phyloP scores from a whole-genome alignment of 805 yeast genomes.

The Metschnikowia sp. region DNA sequence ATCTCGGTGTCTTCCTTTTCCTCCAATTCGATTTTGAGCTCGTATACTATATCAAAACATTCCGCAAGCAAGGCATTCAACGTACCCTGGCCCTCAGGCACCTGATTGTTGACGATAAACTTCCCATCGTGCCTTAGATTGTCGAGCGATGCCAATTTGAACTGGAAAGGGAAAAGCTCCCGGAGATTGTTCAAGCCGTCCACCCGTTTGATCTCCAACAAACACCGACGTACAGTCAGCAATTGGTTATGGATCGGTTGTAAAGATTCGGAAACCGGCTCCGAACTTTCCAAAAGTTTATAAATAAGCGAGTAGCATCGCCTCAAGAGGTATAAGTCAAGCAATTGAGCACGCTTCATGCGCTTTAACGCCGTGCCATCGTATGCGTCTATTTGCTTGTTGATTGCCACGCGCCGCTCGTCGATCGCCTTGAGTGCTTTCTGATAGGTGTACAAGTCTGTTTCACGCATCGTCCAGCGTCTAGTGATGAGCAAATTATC shows the following conservation, averaged over 20 bases:
- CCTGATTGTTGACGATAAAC: slow-evolving; percentile 79
- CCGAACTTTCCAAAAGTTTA: slow-evolving; percentile 83
- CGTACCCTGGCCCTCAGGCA: slow-evolving; percentile 99
- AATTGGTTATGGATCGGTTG: slow-evolving; percentile 93
- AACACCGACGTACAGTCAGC: slow-evolving; percentile 84
- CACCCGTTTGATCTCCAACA: slow-evolving; percentile 84
- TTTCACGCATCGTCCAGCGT: slow-evolving; percentile 96
- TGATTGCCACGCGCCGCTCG: slow-evolving; percentile 53
- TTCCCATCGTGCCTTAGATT: slow-evolving; percentile 87
- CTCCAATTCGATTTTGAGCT: slow-evolving; percentile 80
- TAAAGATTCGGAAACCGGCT: slow-evolving; percentile 92
- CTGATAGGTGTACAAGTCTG: slow-evolving; percentile 86
- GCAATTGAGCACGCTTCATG: slow-evolving; percentile 37
- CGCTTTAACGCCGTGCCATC: slow-evolving; percentile 10
- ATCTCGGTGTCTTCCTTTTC: slow-evolving; percentile 44
- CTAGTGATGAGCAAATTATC: slow-evolving; percentile 86
- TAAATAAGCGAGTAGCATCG: slow-evolving; percentile 90
- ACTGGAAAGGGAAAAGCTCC: slow-evolving; percentile 92
- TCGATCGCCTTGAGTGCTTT: slow-evolving; percentile 71
- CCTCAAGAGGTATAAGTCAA: slow-evolving; percentile 73
- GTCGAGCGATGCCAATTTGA: slow-evolving; percentile 88
- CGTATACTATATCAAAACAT: slow-evolving; percentile 91
- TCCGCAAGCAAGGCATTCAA: slow-evolving; percentile 86
- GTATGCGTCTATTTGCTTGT: slow-evolving; percentile 20
- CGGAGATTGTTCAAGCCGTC: slow-evolving; percentile 87